Evolutionary conservation across 306 rosid genomes (phyloP).

Genomic region (Senna tora): DNA sequence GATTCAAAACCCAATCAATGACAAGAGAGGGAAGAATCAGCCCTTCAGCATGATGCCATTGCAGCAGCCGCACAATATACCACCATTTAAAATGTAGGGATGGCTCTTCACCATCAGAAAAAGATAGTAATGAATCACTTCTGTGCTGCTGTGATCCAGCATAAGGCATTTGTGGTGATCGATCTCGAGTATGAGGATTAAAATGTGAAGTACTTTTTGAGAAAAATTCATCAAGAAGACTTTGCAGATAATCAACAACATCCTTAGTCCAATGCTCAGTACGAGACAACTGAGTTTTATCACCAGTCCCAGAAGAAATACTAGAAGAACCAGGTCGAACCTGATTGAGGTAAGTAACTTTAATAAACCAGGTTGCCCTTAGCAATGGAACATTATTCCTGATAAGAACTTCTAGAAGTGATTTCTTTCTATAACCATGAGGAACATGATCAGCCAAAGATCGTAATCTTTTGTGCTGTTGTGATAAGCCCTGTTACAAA

Average conservation of each 20-base stretch:
- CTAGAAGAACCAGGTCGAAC: slow-evolving; percentile 63
- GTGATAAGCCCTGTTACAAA: slow-evolving; percentile 79
- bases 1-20: slow-evolving; percentile 87
- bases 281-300: slow-evolving; percentile 75
- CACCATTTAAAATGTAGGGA: slow-evolving; percentile 90
- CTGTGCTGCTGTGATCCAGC: slow-evolving; percentile 58
- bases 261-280: slow-evolving; percentile 91
- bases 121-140: slow-evolving; percentile 50
- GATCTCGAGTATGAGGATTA: slow-evolving; percentile 61
- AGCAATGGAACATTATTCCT: slow-evolving; percentile 91
- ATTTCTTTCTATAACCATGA: slow-evolving; percentile 66
- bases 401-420: slow-evolving; percentile 79
- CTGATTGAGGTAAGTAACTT: slow-evolving; percentile 89
- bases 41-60: slow-evolving; percentile 94
- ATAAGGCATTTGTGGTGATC: slow-evolving; percentile 63
- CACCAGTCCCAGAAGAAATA: slow-evolving; percentile 64
- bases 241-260: slow-evolving; percentile 81
- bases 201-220: slow-evolving; percentile 63
- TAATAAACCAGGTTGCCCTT: slow-evolving; percentile 93
- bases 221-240: slow-evolving; percentile 77
- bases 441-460: slow-evolving; percentile 83
- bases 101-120: slow-evolving; percentile 73
- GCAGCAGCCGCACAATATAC: slow-evolving; percentile 88
- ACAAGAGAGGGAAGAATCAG: slow-evolving; percentile 79
- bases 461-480: slow-evolving; percentile 80